Percentiles rank a stretch among this genome's conserved stretches.
Conservation (phyloP, 805 yeast genomes). For the Zygoascus bituminiphila region DNA sequence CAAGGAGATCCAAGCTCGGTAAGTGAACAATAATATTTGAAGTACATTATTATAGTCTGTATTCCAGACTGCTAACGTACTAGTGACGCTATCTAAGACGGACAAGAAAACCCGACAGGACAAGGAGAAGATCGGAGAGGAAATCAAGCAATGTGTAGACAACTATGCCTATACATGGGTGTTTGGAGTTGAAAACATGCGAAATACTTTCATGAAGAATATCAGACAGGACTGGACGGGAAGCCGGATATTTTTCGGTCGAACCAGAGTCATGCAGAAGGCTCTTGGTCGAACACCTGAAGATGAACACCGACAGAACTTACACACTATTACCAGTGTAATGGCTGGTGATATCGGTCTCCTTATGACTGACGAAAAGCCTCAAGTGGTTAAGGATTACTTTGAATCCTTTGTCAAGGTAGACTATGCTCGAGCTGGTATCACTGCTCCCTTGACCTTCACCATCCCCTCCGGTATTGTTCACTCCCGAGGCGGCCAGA, state of each 20-base stretch:
- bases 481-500: slow-evolving; percentile 92
- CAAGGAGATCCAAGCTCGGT: slow-evolving; percentile 84
- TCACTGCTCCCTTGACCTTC: slow-evolving; percentile 74
- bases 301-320: slow-evolving; percentile 82
- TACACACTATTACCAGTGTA: slow-evolving; percentile 56
- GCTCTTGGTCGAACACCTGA: slow-evolving; percentile 83
- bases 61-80: not conserved
- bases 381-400: slow-evolving; percentile 83
- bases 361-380: slow-evolving; percentile 80
- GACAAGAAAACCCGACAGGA: slow-evolving; percentile 93
- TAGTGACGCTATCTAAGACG: slow-evolving; percentile 87
- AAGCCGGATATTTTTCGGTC: slow-evolving; percentile 81
- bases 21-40: slow-evolving; percentile 12
- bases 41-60: not conserved
- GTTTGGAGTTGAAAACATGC: slow-evolving; percentile 78
- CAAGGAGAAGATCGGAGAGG: slow-evolving; percentile 86
- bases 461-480: slow-evolving; percentile 84
- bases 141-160: slow-evolving; percentile 75
- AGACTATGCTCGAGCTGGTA: slow-evolving; percentile 87
- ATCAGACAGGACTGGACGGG: slow-evolving; percentile 91
- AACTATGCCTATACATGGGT: slow-evolving; percentile 75
- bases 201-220: slow-evolving; percentile 92
- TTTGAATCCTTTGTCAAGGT: slow-evolving; percentile 67
- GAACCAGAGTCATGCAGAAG: slow-evolving; percentile 85
- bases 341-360: slow-evolving; percentile 79